These are phyloP conservation scores for Naumovozyma dairenensis DNA, from an alignment of 805 yeast genomes.

Conservation along the genomic window DNA sequence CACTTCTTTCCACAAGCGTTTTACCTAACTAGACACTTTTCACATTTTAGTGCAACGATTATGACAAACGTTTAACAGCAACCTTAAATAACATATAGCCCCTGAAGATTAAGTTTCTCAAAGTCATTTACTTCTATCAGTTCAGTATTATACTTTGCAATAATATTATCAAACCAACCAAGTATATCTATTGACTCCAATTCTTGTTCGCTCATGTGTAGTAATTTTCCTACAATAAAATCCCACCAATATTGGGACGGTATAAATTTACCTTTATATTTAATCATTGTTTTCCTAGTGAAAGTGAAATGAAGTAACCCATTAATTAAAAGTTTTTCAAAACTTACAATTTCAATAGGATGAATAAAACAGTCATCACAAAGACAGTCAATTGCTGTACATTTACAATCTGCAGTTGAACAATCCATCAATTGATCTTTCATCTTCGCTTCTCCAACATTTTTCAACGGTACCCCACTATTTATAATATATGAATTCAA, in stretches of 20 bases:
- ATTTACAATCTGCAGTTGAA: slow-evolving; percentile 10
- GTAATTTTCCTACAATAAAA: slow-evolving; percentile 20
- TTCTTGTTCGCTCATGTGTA: slow-evolving; percentile 14
- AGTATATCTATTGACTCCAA: slow-evolving; percentile 17
- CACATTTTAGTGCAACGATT: background rate
- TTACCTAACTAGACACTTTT: too few relatives aligned
- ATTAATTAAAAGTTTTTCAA: slow-evolving; percentile 17
- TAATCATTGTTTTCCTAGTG: slow-evolving; percentile 21
- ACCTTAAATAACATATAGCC: too few relatives aligned
- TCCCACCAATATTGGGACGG: slow-evolving; percentile 30
- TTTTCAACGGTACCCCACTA: slow-evolving; percentile 26
- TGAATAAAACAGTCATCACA: slow-evolving; percentile 20
- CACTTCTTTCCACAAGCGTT: too few relatives aligned
- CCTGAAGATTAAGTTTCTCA: too few relatives aligned
- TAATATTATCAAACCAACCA: slow-evolving; percentile 22
- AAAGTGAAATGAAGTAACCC: slow-evolving; percentile 22
- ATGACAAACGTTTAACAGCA: too few relatives aligned
- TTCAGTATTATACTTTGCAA: slow-evolving; percentile 12
- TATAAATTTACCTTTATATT: slow-evolving; percentile 20
- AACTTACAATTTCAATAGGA: slow-evolving; percentile 20
- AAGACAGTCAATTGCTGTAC: slow-evolving; percentile 17
- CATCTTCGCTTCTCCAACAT: slow-evolving; percentile 18
- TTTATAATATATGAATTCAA: slow-evolving; percentile 20
- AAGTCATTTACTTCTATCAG: too few relatives aligned
- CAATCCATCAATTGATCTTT: slow-evolving; percentile 5